Percentiles rank a stretch among this genome's conserved stretches.
Evolutionary conservation across 768 basidiomycete species (phyloP).

Genomic region (Clitopilus hobsonii): DNA sequence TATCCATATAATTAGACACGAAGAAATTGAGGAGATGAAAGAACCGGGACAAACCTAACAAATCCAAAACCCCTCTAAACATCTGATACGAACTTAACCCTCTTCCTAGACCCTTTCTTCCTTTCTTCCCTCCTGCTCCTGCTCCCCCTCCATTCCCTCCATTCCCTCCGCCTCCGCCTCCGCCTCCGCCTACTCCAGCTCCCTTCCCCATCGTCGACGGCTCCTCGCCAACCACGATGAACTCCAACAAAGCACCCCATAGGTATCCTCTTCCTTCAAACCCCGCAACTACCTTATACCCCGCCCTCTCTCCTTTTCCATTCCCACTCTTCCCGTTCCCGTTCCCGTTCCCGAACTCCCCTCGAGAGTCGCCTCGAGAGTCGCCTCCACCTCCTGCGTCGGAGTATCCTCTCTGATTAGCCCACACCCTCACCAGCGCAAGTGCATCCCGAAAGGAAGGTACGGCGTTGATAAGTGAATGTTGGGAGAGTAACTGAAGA

Average conservation of each 20-base stretch:
- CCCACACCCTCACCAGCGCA: conserved; percentile 85
- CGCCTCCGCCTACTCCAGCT: no score
- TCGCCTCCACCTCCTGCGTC: conserved; percentile 39
- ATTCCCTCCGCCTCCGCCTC: no score
- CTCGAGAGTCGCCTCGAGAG: no score
- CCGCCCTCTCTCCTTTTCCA: no score
- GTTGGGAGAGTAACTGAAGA: conserved; percentile 47
- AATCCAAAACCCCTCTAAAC: conserved; percentile 80
- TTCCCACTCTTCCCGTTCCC: no score
- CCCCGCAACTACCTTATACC: no score
- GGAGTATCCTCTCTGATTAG: conserved; percentile 80
- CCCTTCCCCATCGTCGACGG: no score
- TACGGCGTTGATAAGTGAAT: conserved; percentile 47
- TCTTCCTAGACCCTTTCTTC: conserved; percentile 61
- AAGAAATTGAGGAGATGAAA: background rate
- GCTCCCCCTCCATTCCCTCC: no score
- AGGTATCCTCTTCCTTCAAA: conserved; percentile 64
- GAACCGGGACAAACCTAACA: conserved; percentile 55
- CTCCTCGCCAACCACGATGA: conserved; percentile 69
- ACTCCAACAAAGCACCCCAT: conserved; percentile 63
- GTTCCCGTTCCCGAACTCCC: no score
- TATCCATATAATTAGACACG: conserved; percentile 22
- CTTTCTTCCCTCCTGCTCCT: conserved; percentile 23
- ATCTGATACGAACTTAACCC: conserved; percentile 90
- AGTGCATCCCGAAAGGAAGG: conserved; percentile 72